These are phyloP conservation scores for Neonectria punicea DNA, from an alignment of 2,329 filamentous ascomycete genomes.

Conservation along the genomic window DNA sequence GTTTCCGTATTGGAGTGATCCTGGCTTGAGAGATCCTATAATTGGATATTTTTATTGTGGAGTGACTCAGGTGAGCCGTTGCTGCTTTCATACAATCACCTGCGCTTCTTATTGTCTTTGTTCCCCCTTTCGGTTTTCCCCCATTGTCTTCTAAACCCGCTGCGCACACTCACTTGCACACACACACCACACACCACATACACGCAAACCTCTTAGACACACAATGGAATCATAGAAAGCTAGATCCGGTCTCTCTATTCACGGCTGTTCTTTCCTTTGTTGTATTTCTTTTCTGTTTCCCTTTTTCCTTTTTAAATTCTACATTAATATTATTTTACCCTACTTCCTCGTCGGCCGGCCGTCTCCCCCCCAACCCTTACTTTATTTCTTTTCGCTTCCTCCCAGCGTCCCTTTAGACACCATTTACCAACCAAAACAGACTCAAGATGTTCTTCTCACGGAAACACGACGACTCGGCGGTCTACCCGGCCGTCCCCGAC, in stretches of 20 bases:
- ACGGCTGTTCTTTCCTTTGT: conserved; percentile 20
- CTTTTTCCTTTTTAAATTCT: conserved; percentile 6
- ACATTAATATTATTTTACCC: conserved; percentile 30
- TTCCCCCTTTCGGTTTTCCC: conserved; percentile 29
- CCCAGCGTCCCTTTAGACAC: conserved; percentile 24
- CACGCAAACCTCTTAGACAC: conserved; percentile 24
- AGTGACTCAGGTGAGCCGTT: conserved; percentile 37
- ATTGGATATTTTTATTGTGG: conserved; percentile 37
- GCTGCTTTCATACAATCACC: conserved; percentile 29
- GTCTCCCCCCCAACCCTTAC: conserved; percentile 14
- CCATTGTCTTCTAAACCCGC: conserved; percentile 32
- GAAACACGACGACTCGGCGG: conserved; percentile 44
- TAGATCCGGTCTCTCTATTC: conserved; percentile 30
- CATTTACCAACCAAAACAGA: conserved; percentile 44
- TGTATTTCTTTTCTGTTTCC: conserved; percentile 17
- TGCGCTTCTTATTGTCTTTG: conserved; percentile 42
- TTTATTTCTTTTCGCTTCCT: conserved; percentile 17
- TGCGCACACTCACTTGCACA: conserved; percentile 23
- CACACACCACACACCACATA: background rate
- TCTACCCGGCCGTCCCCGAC: conserved; percentile 52
- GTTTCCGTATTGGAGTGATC: conserved; percentile 31
- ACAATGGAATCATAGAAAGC: conserved; percentile 43
- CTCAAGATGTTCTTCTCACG: conserved; percentile 52
- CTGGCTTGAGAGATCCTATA: conserved; percentile 26
- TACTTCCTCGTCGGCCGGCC: conserved; percentile 15